A percentile compares a stretch with the other conserved stretches of the same genome.
These are phyloP conservation scores for Mycosphaerella arachidis DNA, from an alignment of 2,329 filamentous ascomycete genomes.

Conservation along the genomic window DNA sequence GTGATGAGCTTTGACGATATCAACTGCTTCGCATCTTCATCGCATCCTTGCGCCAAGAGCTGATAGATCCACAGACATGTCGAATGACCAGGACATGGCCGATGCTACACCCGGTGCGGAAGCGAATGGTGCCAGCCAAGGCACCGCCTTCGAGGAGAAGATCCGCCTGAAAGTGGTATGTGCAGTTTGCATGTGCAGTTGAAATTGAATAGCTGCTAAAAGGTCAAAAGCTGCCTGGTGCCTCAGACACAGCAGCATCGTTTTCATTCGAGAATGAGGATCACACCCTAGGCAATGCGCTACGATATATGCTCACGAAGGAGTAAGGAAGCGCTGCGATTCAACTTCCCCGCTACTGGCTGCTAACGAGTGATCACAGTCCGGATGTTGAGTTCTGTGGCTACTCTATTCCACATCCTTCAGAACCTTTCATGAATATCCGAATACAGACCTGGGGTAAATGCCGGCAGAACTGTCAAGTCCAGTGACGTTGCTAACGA, in stretches of 20 bases:
- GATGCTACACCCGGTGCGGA: constrained; percentile 43
- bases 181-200: neutral
- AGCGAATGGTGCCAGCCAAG: constrained; percentile 34
- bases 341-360: neutral
- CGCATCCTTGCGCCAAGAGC: neutral
- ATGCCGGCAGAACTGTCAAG: constrained; percentile 24
- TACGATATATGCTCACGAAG: constrained; percentile 97
- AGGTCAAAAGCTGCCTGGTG: constrained; percentile 70
- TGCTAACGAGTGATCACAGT: constrained; percentile 44
- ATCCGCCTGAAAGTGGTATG: constrained; percentile 43
- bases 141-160: constrained; percentile 33
- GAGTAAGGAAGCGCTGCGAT: constrained; percentile 60
- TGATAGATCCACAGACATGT: constrained; percentile 14
- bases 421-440: constrained; percentile 93
- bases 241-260: constrained; percentile 79
- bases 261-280: constrained; percentile 94
- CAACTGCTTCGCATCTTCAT: neutral
- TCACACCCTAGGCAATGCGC: constrained; percentile 89
- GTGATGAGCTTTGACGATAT: neutral
- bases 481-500: neutral
- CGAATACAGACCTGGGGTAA: constrained; percentile 94
- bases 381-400: constrained; percentile 97
- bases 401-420: constrained; percentile 95
- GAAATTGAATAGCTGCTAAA: neutral
- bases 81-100: constrained; percentile 34